These are phyloP conservation scores for Emergomyces orientalis DNA, from an alignment of 2,329 filamentous ascomycete genomes.

Conservation along the genomic window DNA sequence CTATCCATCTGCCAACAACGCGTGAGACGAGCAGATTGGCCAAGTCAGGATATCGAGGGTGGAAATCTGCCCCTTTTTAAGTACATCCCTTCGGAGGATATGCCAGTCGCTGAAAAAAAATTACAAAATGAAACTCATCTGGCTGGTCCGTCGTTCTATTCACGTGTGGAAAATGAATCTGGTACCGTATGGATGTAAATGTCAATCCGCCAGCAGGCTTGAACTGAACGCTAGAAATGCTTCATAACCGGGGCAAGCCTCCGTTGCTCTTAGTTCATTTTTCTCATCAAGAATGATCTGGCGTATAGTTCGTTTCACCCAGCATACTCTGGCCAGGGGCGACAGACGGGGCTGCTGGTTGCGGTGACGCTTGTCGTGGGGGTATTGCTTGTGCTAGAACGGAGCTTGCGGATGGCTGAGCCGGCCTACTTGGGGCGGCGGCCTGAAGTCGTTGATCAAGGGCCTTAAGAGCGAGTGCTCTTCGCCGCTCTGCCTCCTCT, in stretches of 20 bases:
- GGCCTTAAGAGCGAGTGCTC: conserved; percentile 81
- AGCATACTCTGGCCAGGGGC: conserved; percentile 50
- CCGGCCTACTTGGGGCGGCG: conserved; percentile 52
- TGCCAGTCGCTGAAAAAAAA: background rate
- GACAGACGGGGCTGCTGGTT: conserved; percentile 48
- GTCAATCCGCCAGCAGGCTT: background rate
- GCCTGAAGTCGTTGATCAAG: conserved; percentile 85
- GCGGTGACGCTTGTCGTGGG: conserved; percentile 30
- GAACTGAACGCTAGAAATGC: background rate
- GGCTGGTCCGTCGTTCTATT: background rate
- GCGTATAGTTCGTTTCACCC: conserved; percentile 61
- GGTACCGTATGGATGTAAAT: background rate
- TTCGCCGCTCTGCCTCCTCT: conserved; percentile 82
- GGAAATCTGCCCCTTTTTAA: background rate
- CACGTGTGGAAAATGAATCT: background rate
- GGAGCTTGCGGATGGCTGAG: conserved; percentile 27
- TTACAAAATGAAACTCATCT: background rate
- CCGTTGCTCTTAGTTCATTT: background rate
- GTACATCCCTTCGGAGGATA: background rate
- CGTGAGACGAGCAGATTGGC: background rate
- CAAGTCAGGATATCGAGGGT: background rate
- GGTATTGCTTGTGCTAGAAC: conserved; percentile 31
- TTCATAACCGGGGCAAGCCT: background rate
- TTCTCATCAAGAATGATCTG: conserved; percentile 43
- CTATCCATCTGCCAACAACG: background rate